A percentile compares a stretch with the other conserved stretches of the same genome.
Evolutionary conservation across 371 early-diverging fungal species (phyloP).

Genomic region (Lichtheimia hyalospora): DNA sequence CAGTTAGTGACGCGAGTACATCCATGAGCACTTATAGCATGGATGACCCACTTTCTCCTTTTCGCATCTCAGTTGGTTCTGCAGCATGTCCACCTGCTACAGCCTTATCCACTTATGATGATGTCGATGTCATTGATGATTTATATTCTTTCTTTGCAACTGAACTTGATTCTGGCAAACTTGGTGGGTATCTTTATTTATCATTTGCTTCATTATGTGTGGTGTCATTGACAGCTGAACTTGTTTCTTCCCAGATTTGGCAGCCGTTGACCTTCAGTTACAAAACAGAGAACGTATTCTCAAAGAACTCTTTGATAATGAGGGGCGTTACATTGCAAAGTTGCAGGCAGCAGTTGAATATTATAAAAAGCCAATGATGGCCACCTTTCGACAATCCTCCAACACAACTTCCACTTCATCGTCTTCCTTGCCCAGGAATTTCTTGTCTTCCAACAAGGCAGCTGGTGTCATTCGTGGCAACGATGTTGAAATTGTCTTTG

Average conservation of each 20-base stretch:
- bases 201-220: neutral
- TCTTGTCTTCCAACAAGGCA: conserved; percentile 10
- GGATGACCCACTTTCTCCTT: conserved; percentile 10
- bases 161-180: conserved; percentile 8
- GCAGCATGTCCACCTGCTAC: conserved; percentile 1
- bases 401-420: conserved; percentile 2
- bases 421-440: conserved; percentile 14
- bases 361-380: conserved; percentile 24
- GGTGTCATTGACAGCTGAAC: neutral
- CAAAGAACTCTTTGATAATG: conserved; percentile 16
- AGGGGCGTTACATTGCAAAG: conserved; percentile 19
- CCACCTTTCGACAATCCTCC: conserved; percentile 7
- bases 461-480: conserved; percentile 12
- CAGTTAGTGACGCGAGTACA: conserved; percentile 17
- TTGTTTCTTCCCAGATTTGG: neutral
- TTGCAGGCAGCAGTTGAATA: conserved; percentile 19
- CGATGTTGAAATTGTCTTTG: conserved; percentile 18
- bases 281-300: conserved; percentile 18
- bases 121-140: conserved; percentile 27
- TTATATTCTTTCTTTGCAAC: conserved; percentile 24
- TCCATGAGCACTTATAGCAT: conserved; percentile 18
- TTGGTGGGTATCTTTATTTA: conserved; percentile 5
- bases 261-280: neutral
- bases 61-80: conserved; percentile 1
- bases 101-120: conserved; percentile 1